phyloP scores from a whole-genome alignment of 257 asterid genomes.

The Lycium barbarum region DNA sequence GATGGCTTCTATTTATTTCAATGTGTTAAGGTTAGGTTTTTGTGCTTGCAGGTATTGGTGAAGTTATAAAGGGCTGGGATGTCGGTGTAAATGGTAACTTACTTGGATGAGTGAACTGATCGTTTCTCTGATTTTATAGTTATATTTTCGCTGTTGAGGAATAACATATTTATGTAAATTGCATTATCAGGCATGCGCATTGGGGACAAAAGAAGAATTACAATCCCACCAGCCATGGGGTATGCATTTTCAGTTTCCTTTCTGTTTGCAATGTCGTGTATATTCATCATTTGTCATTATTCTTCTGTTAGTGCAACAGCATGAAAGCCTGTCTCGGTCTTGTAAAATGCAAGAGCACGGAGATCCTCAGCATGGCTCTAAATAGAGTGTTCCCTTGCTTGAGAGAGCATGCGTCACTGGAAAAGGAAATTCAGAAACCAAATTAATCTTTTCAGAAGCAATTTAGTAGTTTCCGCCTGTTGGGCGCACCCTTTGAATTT shows the following conservation, averaged over 20 bases:
- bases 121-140: slow-evolving; percentile 1
- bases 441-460: neutral
- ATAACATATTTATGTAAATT: slow-evolving; percentile 26
- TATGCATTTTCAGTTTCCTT: slow-evolving; percentile 40
- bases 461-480: neutral
- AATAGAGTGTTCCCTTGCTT: neutral
- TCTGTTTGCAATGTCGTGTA: neutral
- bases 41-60: slow-evolving; percentile 74
- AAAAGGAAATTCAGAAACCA: neutral
- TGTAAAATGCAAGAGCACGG: slow-evolving; percentile 1
- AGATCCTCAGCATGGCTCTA: neutral
- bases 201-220: slow-evolving; percentile 92
- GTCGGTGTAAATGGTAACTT: slow-evolving; percentile 88
- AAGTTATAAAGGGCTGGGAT: slow-evolving; percentile 98
- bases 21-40: slow-evolving; percentile 14
- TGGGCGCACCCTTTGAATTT: neutral
- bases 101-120: slow-evolving; percentile 11
- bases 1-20: slow-evolving; percentile 23
- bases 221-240: slow-evolving; percentile 99
- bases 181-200: slow-evolving; percentile 81
- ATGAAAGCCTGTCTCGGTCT: neutral
- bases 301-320: neutral
- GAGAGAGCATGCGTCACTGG: neutral
- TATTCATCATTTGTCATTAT: neutral
- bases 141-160: slow-evolving; percentile 9